Evolutionary conservation across 257 asterid genomes (phyloP), one percentile per base, ranked within the genome.

Genomic region (Fraxinus americana): DNA sequence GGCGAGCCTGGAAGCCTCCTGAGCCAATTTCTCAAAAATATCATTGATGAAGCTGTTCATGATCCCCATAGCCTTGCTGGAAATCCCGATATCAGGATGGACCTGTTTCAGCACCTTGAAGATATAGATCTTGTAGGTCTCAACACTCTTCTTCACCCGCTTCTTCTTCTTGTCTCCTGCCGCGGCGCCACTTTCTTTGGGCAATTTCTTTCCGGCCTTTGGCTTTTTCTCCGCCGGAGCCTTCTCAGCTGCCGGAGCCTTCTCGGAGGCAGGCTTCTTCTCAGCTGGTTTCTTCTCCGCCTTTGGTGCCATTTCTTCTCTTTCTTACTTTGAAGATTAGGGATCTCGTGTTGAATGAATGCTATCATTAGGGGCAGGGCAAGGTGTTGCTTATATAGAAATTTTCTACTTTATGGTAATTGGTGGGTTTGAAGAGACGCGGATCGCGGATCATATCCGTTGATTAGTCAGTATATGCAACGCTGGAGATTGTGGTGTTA

Each of bases 141-240:
- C 59, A 16, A 48, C 8, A 2, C 66, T 57, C 66, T 57, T 57
- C 29, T 57, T 57, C 66, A 1, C 3, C 12, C 66, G 66, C 21
- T 57, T 19, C 66, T 57, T 57, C 66, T 6, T 57, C 66, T 57
- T 57, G 66, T 57, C 66, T 57, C 66, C 66, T n/a, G 25, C 66
- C 10, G 66, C 66, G 27, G 12, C 66, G 66, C 66, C 66, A 57
- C 66, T 54, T 54, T 54, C 65, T 6, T 54, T 54, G 27, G 65
- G 65, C 23, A 54, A 19, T 54, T 54, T 54, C 65, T 54, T 54
- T 17, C 25, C 65, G 27, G 65, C 65, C 27, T 54, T 54, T 1
- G 66, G 66, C 25, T 57, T 57, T 29, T 57, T 57, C 66, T 57
- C 66, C 27, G 59, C 59, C n/a, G 21, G 59, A 48, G 59, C 59